These are phyloP conservation scores for Colletotrichum sp. DNA, from an alignment of 2,329 filamentous ascomycete species.

Conservation along the genomic window DNA sequence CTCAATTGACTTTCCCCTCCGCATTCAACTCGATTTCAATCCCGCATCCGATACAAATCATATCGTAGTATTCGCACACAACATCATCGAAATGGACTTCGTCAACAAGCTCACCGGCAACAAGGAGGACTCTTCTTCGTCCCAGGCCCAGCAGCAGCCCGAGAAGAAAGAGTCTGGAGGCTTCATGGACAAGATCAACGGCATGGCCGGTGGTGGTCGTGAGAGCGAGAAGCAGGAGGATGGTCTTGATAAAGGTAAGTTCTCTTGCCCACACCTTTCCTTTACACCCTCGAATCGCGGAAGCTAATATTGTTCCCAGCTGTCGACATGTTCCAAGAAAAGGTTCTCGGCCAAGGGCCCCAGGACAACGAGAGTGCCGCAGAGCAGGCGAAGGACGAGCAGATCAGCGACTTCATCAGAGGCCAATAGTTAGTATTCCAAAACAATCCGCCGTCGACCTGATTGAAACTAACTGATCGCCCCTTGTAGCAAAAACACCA, in stretches of 20 bases:
- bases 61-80: not conserved
- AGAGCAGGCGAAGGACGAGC: constrained; percentile 85
- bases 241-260: constrained; percentile 76
- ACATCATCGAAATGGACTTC: constrained; percentile 54
- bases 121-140: constrained; percentile 25
- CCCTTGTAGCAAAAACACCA: constrained; percentile 56
- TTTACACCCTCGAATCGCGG: not conserved
- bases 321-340: constrained; percentile 79
- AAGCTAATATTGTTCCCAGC: constrained; percentile 49
- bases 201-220: constrained; percentile 72
- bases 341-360: constrained; percentile 70
- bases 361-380: constrained; percentile 76
- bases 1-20: not conserved
- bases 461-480: not conserved
- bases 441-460: not conserved
- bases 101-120: constrained; percentile 56
- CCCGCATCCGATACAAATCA: not conserved
- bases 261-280: not conserved
- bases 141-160: constrained; percentile 32
- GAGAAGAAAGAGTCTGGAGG: constrained; percentile 50
- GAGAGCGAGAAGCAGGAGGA: constrained; percentile 85
- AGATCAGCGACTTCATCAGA: constrained; percentile 76
- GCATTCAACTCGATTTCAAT: not conserved
- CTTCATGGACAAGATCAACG: constrained; percentile 74
- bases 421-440: constrained; percentile 37